phyloP scores from a whole-genome alignment of 371 early-diverging fungal species.

The Apophysomyces ossiformis region DNA sequence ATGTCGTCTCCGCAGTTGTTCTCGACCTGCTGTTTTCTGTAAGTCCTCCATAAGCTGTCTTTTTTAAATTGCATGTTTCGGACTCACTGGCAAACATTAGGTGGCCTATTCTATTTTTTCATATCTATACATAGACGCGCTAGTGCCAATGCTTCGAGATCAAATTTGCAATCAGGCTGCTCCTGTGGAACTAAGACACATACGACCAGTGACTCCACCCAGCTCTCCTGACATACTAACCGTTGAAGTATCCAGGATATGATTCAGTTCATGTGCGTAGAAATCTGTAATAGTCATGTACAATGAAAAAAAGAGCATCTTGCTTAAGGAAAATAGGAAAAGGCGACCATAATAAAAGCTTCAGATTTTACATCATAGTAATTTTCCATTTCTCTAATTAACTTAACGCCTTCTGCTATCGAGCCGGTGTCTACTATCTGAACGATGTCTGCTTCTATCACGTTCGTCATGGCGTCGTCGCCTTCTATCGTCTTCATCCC shows the following conservation, averaged over 20 bases:
- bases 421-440: not conserved
- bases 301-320: too few species aligned
- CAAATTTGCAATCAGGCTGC: not conserved
- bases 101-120: not conserved
- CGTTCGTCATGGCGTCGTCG: constrained; percentile 12
- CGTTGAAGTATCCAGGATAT: not conserved
- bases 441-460: constrained; percentile 1
- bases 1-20: not conserved
- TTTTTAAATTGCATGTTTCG: not conserved
- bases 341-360: not conserved
- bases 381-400: not conserved
- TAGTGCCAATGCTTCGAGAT: not conserved
- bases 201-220: not conserved
- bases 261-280: not conserved
- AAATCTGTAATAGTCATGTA: too few species aligned
- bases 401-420: constrained; percentile 11
- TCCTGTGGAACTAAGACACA: not conserved
- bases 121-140: not conserved
- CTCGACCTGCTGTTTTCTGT: not conserved
- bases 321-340: not conserved
- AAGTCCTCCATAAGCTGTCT: not conserved
- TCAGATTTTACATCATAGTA: not conserved
- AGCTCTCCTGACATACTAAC: not conserved
- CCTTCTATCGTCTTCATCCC: constrained; percentile 11
- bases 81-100: not conserved